A percentile compares a stretch with the other conserved stretches of the same genome.
Evolutionary conservation across 2,329 filamentous ascomycete species (phyloP).

Genomic region (Stagonosporopsis tanaceti): DNA sequence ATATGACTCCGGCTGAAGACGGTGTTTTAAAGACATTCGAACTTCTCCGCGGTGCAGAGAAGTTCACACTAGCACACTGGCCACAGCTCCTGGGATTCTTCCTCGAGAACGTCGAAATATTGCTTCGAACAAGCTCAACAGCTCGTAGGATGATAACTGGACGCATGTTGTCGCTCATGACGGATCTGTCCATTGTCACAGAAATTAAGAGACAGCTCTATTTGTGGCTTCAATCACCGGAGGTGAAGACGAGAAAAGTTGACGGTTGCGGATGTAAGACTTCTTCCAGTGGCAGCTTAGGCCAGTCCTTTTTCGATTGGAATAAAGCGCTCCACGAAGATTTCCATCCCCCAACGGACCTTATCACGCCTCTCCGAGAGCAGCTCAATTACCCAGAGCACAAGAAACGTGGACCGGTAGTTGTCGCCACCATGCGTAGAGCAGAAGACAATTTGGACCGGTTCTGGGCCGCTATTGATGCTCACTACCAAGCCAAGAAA

Average conservation of each 20-base stretch:
- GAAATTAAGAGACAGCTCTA: slow-evolving; percentile 22
- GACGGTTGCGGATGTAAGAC: background rate
- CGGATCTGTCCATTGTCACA: slow-evolving; percentile 1
- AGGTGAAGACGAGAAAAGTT: background rate
- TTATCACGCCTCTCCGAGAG: background rate
- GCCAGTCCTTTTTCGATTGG: background rate
- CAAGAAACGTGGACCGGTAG: slow-evolving; percentile 49
- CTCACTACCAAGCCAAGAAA: slow-evolving; percentile 1
- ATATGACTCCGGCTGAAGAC: background rate
- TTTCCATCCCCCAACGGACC: background rate
- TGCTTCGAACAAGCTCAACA: background rate
- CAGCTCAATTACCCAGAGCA: slow-evolving; percentile 2
- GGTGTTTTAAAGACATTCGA: background rate
- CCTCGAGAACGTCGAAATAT: background rate
- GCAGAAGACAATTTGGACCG: slow-evolving; percentile 59
- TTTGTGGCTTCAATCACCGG: slow-evolving; percentile 49
- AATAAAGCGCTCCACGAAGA: background rate
- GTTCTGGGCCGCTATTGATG: slow-evolving; percentile 52
- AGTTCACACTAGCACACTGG: too few relatives aligned
- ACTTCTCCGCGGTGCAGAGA: too few relatives aligned
- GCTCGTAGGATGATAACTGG: slow-evolving; percentile 1
- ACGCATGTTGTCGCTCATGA: background rate
- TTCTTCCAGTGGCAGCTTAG: too few relatives aligned
- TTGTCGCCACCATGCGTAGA: slow-evolving; percentile 36
- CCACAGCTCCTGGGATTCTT: background rate